Evolutionary conservation across 2,329 filamentous ascomycete species (phyloP).

Genomic region (Coniochaeta sp.): DNA sequence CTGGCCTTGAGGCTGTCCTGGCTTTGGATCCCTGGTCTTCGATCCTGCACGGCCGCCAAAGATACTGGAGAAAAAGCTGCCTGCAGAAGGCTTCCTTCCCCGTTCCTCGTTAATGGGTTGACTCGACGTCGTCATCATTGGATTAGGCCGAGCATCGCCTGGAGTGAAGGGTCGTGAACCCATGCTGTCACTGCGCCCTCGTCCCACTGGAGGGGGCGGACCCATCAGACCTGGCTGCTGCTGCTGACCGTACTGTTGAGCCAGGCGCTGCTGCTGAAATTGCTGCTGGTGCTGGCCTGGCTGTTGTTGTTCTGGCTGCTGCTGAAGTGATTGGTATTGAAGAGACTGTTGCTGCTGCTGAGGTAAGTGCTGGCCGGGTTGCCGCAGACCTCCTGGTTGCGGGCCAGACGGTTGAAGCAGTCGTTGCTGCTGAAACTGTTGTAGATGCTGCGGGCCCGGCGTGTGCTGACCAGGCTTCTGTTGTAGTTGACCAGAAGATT

Average conservation of each 20-base stretch:
- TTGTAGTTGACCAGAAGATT: not conserved
- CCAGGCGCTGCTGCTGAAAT: constrained; percentile 3
- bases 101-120: not conserved
- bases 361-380: constrained; percentile 5
- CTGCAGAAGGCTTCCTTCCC: not conserved
- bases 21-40: not conserved
- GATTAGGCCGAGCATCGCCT: not conserved
- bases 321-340: not conserved
- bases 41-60: not conserved
- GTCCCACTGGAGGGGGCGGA: not conserved
- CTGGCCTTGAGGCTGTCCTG: not conserved
- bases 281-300: not conserved
- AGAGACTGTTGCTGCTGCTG: not conserved
- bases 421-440: constrained; percentile 1
- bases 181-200: not conserved
- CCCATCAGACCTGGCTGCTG: not conserved
- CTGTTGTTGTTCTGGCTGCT: not conserved
- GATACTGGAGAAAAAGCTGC: not conserved
- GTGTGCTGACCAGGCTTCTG: constrained; percentile 3
- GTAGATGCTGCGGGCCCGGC: constrained; percentile 4
- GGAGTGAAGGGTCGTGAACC: not conserved
- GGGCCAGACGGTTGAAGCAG: constrained; percentile 9
- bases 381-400: constrained; percentile 7
- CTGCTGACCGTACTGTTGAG: not conserved
- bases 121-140: not conserved